Evolutionary conservation across 345 rosid genomes (phyloP).

Genomic region (Passiflora organensis): DNA sequence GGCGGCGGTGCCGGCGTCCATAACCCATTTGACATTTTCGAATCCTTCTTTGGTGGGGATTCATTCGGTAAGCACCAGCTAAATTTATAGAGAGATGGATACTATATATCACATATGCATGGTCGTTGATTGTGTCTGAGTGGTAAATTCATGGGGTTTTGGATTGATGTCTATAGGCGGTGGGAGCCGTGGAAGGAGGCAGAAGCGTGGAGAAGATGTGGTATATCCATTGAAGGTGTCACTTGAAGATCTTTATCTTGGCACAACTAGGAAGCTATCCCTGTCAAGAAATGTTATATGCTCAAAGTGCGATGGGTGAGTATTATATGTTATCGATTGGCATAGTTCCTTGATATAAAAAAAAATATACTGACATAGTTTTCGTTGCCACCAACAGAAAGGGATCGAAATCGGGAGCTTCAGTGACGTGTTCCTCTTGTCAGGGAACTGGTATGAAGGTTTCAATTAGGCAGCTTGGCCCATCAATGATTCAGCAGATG

Average conservation of each 20-base stretch:
- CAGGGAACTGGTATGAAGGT: constrained; percentile 89
- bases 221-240: constrained; percentile 77
- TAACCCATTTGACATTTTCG: constrained; percentile 83
- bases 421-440: constrained; percentile 67
- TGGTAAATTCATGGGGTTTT: neutral
- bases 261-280: constrained; percentile 78
- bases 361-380: neutral
- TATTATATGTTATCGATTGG: neutral
- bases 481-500: constrained; percentile 94
- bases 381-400: constrained; percentile 36
- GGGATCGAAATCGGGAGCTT: constrained; percentile 88
- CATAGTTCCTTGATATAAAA: neutral
- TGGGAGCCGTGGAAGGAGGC: constrained; percentile 68
- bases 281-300: constrained; percentile 76
- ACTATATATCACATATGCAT: too few relatives aligned
- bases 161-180: constrained; percentile 31
- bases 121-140: too few relatives aligned
- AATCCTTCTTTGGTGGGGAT: constrained; percentile 70
- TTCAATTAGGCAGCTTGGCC: constrained; percentile 81
- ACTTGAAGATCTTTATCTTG: constrained; percentile 70
- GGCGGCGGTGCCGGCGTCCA: constrained; percentile 63
- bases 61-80: too few relatives aligned
- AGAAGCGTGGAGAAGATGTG: constrained; percentile 88
- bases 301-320: constrained; percentile 80
- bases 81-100: too few relatives aligned